phyloP scores from a whole-genome alignment of 345 rosid genomes.

The Eucalyptus grandis region DNA sequence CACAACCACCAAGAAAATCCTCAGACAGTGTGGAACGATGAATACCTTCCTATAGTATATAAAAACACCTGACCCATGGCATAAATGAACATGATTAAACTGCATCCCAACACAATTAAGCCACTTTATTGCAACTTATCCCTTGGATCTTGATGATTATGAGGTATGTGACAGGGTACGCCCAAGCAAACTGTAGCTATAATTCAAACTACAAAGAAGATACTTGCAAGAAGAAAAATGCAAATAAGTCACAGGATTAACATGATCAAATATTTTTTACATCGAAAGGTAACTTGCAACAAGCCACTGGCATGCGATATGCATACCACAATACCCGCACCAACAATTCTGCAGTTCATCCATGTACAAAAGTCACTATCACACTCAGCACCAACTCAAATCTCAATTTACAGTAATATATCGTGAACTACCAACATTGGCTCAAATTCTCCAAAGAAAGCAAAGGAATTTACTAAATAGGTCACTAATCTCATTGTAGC shows the following conservation, averaged over 20 bases:
- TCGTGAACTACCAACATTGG: too few relatives aligned
- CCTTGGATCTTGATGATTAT: neutral
- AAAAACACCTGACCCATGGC: neutral
- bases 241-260: too few relatives aligned
- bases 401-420: neutral
- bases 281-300: neutral
- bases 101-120: neutral
- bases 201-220: neutral
- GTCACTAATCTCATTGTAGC: too few relatives aligned
- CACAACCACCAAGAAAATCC: neutral
- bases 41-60: neutral
- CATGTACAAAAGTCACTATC: neutral
- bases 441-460: too few relatives aligned
- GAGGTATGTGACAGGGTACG: neutral
- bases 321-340: too few relatives aligned
- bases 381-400: neutral
- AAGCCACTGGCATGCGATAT: too few relatives aligned
- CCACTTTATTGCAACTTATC: neutral
- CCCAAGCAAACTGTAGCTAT: neutral
- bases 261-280: neutral
- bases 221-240: neutral
- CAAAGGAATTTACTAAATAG: too few relatives aligned
- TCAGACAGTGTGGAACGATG: neutral
- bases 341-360: neutral
- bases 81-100: neutral